Percentiles rank a stretch among this genome's conserved stretches.
Conservation (phyloP, 257 asterid genomes). For the Jaltomata sinuosa region DNA sequence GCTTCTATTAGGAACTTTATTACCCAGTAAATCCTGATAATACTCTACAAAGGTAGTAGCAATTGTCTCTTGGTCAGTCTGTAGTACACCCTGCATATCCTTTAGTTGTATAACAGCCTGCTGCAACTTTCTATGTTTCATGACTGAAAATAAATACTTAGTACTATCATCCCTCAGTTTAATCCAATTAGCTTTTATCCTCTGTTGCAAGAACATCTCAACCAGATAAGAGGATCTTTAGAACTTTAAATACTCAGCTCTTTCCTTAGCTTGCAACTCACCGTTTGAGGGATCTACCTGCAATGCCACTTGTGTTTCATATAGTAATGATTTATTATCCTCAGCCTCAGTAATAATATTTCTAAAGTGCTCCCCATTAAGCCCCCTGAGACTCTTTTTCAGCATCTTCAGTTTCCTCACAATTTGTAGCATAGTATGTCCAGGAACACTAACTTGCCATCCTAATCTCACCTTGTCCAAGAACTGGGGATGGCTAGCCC, state of each 20-base stretch:
- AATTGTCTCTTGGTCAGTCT: background rate
- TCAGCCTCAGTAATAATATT: background rate
- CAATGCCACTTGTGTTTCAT: background rate
- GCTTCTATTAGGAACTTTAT: too few species aligned
- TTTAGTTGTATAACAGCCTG: too few species aligned
- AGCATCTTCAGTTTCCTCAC: too few species aligned
- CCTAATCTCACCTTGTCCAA: too few species aligned
- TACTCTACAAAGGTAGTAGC: too few species aligned
- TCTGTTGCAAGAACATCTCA: background rate
- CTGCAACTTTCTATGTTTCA: background rate
- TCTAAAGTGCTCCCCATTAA: too few species aligned
- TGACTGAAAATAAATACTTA: background rate
- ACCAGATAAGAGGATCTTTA: background rate
- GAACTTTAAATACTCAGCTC: too few species aligned
- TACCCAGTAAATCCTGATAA: too few species aligned
- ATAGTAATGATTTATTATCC: too few species aligned
- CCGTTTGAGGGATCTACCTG: background rate
- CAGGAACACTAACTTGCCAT: background rate
- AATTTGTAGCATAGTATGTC: background rate
- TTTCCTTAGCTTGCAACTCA: background rate
- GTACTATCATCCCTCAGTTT: background rate
- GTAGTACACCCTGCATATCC: too few species aligned
- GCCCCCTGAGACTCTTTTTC: too few species aligned
- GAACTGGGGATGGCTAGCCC: background rate
- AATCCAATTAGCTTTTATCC: background rate